Conservation (phyloP, 805 yeast species). For the Wickerhamomyces hampshirensis region DNA sequence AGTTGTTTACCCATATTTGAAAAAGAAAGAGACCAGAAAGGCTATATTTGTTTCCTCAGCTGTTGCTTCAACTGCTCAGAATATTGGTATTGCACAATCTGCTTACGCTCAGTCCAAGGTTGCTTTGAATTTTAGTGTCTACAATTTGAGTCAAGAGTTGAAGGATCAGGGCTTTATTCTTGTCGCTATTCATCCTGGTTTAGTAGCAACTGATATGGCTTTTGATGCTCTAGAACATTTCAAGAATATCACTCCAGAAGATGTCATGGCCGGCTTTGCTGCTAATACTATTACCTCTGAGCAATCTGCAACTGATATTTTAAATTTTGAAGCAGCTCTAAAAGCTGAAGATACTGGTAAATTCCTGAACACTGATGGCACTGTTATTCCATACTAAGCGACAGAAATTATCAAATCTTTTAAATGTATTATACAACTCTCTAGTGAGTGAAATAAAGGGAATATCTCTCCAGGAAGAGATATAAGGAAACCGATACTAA, state of each 20-base stretch:
- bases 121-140: constrained; percentile 29
- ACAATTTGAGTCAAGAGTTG: constrained; percentile 26
- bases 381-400: not conserved
- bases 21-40: constrained; percentile 18
- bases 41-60: constrained; percentile 25
- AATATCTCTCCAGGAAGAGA: no score
- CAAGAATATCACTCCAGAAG: constrained; percentile 2
- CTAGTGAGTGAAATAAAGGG: no score
- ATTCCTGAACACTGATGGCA: constrained; percentile 24
- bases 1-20: constrained; percentile 21
- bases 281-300: constrained; percentile 23
- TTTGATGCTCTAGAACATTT: not conserved
- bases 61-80: constrained; percentile 22
- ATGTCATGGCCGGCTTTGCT: not conserved
- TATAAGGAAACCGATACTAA: no score
- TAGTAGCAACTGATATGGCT: constrained; percentile 31
- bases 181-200: constrained; percentile 35
- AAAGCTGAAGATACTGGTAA: constrained; percentile 23
- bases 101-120: constrained; percentile 36
- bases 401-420: no score
- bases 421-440: no score
- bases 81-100: constrained; percentile 12
- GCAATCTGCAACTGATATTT: constrained; percentile 21
- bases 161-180: constrained; percentile 23
- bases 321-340: constrained; percentile 18